These are phyloP conservation scores for Miamiensis avidus DNA, from an alignment of 169 alveolate species.

Conservation along the genomic window DNA sequence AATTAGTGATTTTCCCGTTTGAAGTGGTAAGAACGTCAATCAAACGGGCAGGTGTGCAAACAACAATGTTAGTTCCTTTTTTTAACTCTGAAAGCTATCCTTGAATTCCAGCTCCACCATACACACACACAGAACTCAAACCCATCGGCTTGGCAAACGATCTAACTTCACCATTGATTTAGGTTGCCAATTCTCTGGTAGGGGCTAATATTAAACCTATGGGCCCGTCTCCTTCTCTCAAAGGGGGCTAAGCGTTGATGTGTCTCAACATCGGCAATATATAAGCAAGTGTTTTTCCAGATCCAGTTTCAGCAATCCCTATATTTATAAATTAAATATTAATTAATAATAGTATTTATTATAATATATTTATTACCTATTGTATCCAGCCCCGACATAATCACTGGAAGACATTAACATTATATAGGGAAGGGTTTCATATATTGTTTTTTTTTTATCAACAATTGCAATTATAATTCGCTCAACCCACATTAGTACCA, in stretches of 20 bases:
- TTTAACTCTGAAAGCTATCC: slow-evolving; percentile 90
- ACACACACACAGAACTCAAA: slow-evolving; percentile 85
- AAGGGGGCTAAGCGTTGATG: slow-evolving; percentile 87
- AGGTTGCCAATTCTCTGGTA: slow-evolving; percentile 86
- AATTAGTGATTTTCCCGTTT: slow-evolving; percentile 92
- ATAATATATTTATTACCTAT: slow-evolving; percentile 32
- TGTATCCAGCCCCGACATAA: slow-evolving; percentile 85
- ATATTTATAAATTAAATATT: slow-evolving; percentile 46
- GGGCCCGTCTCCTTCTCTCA: slow-evolving; percentile 92
- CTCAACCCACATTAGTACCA: slow-evolving; percentile 98
- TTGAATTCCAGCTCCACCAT: slow-evolving; percentile 95
- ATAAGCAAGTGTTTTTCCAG: slow-evolving; percentile 98
- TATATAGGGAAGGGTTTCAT: slow-evolving; percentile 97
- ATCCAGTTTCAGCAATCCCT: slow-evolving; percentile 90
- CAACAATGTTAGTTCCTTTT: slow-evolving; percentile 95
- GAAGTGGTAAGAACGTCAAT: slow-evolving; percentile 92
- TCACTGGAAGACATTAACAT: slow-evolving; percentile 95
- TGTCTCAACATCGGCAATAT: slow-evolving; percentile 96
- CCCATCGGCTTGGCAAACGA: slow-evolving; percentile 80
- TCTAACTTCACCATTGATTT: slow-evolving; percentile 80
- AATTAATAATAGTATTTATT: neutral
- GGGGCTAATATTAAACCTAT: slow-evolving; percentile 84
- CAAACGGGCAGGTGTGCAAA: slow-evolving; percentile 98
- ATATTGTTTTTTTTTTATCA: slow-evolving; percentile 89
- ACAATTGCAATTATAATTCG: slow-evolving; percentile 87